A percentile compares a stretch with the other conserved stretches of the same genome.
Evolutionary conservation across 2,329 filamentous ascomycete genomes (phyloP).

Genomic region (Chaetomiaceae sp.): DNA sequence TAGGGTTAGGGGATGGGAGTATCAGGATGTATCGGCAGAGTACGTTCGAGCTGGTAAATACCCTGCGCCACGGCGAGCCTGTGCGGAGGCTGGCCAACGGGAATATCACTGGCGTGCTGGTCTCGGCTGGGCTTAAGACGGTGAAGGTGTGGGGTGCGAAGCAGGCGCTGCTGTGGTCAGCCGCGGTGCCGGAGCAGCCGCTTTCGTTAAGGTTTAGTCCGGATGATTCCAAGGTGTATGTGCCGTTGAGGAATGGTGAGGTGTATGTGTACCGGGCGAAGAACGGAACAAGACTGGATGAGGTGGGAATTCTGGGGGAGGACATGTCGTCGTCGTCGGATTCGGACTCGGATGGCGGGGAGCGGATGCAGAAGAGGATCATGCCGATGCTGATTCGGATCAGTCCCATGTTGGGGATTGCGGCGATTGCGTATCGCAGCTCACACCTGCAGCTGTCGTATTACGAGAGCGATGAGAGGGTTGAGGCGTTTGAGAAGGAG

Average conservation of each 20-base stretch:
- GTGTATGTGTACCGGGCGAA: conserved; percentile 17
- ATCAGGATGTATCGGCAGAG: conserved; percentile 17
- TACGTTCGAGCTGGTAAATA: conserved; percentile 18
- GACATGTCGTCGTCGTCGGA: conserved; percentile 6
- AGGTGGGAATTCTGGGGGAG: conserved; percentile 13
- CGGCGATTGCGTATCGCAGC: conserved; percentile 18
- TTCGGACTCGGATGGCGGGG: conserved; percentile 15
- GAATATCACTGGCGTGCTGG: conserved; percentile 12
- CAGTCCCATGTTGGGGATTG: conserved; percentile 16
- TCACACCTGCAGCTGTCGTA: conserved; percentile 20
- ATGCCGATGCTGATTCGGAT: conserved; percentile 15
- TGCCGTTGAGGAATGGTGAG: conserved; percentile 15
- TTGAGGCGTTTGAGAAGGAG: conserved; percentile 19
- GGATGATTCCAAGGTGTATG: conserved; percentile 20
- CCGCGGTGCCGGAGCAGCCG: conserved; percentile 15
- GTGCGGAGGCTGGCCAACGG: conserved; percentile 16
- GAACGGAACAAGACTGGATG: conserved; percentile 14
- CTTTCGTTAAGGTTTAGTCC: conserved; percentile 15
- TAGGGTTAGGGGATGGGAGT: conserved; percentile 13
- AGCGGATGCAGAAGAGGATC: conserved; percentile 13
- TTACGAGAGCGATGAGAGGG: conserved; percentile 17
- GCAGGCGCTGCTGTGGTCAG: conserved; percentile 15
- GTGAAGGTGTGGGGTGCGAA: conserved; percentile 17
- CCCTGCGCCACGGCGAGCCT: conserved; percentile 16
- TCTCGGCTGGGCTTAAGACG: conserved; percentile 14